A percentile compares a stretch with the other conserved stretches of the same genome.
Evolutionary conservation across 2,329 filamentous ascomycete genomes (phyloP).

Genomic region (Zarea fungicola): DNA sequence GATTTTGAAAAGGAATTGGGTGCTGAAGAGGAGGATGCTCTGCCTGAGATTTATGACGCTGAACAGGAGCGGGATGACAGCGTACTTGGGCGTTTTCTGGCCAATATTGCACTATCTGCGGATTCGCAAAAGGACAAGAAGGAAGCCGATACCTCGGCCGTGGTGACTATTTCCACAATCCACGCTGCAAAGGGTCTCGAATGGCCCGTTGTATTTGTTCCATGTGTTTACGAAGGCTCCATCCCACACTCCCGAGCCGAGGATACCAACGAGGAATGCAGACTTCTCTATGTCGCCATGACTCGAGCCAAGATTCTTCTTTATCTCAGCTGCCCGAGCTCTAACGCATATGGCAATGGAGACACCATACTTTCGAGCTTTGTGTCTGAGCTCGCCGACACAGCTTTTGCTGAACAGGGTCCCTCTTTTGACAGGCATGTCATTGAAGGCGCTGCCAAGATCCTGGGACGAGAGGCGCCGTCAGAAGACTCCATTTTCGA

Average conservation of each 20-base stretch:
- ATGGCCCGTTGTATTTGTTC: constrained; percentile 93
- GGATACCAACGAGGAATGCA: constrained; percentile 79
- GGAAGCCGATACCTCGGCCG: constrained; percentile 48
- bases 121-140: constrained; percentile 64
- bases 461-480: constrained; percentile 61
- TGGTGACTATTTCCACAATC: constrained; percentile 91
- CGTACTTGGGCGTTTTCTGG: constrained; percentile 71
- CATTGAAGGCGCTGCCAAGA: constrained; percentile 63
- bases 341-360: constrained; percentile 52
- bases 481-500: constrained; percentile 49
- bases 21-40: constrained; percentile 45
- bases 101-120: constrained; percentile 81
- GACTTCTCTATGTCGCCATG: constrained; percentile 93
- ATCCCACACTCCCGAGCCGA: constrained; percentile 87
- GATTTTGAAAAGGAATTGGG: constrained; percentile 56
- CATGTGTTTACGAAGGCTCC: constrained; percentile 81
- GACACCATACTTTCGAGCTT: constrained; percentile 69
- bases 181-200: constrained; percentile 94
- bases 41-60: constrained; percentile 66
- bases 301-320: constrained; percentile 82
- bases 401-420: constrained; percentile 52
- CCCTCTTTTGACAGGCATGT: constrained; percentile 61
- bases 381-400: constrained; percentile 45
- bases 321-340: constrained; percentile 76
- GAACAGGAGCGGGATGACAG: constrained; percentile 57